Evolutionary conservation across 192 early-diverging fungal genomes (phyloP).

Genomic region (Umbelopsis isabellina): DNA sequence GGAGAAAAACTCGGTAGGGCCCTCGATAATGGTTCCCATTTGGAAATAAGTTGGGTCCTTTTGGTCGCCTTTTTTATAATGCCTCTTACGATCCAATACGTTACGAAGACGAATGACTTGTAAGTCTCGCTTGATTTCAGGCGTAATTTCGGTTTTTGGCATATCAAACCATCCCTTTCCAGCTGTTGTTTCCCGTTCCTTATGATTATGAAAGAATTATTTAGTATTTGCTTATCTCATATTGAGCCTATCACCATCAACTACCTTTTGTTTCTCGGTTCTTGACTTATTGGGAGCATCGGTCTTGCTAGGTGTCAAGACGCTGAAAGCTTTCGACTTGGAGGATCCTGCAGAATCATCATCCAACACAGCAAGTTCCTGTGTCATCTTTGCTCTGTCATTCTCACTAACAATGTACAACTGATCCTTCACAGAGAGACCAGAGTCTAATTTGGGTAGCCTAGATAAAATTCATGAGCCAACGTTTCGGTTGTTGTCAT

Average conservation of each 20-base stretch:
- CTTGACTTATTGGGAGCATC: constrained; percentile 31
- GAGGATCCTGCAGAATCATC: constrained; percentile 14
- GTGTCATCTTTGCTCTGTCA: constrained; percentile 30
- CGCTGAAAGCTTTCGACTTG: neutral
- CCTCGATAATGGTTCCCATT: constrained; percentile 90
- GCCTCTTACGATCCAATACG: constrained; percentile 90
- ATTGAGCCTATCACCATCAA: neutral
- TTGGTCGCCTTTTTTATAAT: constrained; percentile 83
- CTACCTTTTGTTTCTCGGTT: constrained; percentile 46
- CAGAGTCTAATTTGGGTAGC: constrained; percentile 47
- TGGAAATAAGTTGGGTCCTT: constrained; percentile 91
- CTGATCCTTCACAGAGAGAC: constrained; percentile 36
- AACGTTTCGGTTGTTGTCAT: neutral
- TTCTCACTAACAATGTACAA: constrained; percentile 43
- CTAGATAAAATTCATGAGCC: neutral
- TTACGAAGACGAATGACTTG: constrained; percentile 83
- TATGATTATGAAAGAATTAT: neutral
- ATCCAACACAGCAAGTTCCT: constrained; percentile 36
- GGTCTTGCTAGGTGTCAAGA: neutral
- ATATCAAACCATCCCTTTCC: constrained; percentile 88
- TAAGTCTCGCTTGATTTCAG: constrained; percentile 88
- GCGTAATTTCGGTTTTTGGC: constrained; percentile 80
- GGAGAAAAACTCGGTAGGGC: constrained; percentile 87
- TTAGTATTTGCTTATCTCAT: neutral
- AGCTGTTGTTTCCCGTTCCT: constrained; percentile 35